Evolutionary conservation across 805 yeast species (phyloP), one percentile per base, ranked within the genome.

Genomic region (Millerago galiae): DNA sequence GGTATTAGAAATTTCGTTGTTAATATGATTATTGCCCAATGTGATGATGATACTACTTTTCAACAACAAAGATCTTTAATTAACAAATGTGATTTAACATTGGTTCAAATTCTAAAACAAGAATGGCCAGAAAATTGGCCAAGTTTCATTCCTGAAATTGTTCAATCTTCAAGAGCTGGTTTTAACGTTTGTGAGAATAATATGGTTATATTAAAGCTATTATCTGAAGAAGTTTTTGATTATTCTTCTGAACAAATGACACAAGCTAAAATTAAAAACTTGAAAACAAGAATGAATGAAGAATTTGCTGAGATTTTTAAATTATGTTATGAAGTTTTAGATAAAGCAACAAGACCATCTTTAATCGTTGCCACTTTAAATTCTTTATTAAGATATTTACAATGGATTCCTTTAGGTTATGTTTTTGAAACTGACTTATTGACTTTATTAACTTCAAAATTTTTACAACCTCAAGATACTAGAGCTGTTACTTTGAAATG

Each of bases 41-140:
- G 96, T 65, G 91, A 87, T 47, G 86, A 86, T 59, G 95, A 87
- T 46, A 67, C 71, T 9, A 71, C 77, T 27, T 88, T 90, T 58
- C 74, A 72, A 38, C 65, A 74, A 34, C 88, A 88, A 59, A 82
- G 81, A 56, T 81, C 96, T 16, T 72, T 93, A 58, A 87, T 93
- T 59, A 87, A 84, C 68, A 93, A 93, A 63, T 89, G 90, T 55
- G 96, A 93, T 66, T 73, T 93, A 58, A 91, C 98, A 13, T 71
- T 93, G 56, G 99, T 93, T 30, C 95, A 90, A 58, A 82, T 93
- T 40, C 77, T 93, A 58, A 93, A 93, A 59, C 98, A 93, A 66
- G 99, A 93, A 62, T 93, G 99, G 99, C 99, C 99, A 28, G 87
- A 82, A 54, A 85, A 90, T 62, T 93, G 99, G 99, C 98, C 98